Evolutionary conservation across 2,329 filamentous ascomycete genomes (phyloP).

Genomic region (Fusarium paranaense): DNA sequence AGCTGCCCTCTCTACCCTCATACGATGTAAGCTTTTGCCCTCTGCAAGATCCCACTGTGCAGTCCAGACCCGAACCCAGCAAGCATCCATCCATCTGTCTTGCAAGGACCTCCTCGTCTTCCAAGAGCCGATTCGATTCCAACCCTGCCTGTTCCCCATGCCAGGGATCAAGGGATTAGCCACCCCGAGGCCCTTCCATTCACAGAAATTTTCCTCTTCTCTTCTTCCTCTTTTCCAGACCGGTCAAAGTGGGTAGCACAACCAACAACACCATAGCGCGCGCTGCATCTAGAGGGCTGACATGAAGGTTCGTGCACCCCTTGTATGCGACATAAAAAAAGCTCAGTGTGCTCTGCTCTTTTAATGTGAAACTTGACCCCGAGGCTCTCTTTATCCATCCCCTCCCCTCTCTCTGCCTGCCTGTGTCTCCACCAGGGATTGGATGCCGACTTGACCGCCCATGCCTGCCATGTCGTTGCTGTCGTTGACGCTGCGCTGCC

Average conservation of each 20-base stretch:
- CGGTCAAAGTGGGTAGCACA: not conserved
- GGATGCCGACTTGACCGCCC: not conserved
- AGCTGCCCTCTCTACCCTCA: not conserved
- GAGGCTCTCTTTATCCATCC: not conserved
- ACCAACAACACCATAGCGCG: not conserved
- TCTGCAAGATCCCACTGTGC: not conserved
- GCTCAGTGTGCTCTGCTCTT: not conserved
- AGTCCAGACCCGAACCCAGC: not conserved
- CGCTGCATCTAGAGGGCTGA: not conserved
- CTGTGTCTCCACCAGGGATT: not conserved
- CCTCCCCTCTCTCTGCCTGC: not conserved
- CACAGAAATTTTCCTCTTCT: not conserved
- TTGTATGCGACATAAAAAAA: not conserved
- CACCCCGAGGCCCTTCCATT: not conserved
- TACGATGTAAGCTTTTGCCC: not conserved
- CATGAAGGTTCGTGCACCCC: not conserved
- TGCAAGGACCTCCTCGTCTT: slow-evolving; percentile 2
- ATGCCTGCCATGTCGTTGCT: not conserved
- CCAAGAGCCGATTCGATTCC: slow-evolving; percentile 4
- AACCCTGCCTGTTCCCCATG: not conserved
- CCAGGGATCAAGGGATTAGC: slow-evolving; percentile 26
- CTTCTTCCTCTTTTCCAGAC: not conserved
- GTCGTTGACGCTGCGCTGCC: not conserved
- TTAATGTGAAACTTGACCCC: not conserved
- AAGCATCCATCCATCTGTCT: not conserved